Evolutionary conservation across 129 eudicot genomes (phyloP), one percentile per base, ranked within the genome.

Genomic region (Deinandra increscens): DNA sequence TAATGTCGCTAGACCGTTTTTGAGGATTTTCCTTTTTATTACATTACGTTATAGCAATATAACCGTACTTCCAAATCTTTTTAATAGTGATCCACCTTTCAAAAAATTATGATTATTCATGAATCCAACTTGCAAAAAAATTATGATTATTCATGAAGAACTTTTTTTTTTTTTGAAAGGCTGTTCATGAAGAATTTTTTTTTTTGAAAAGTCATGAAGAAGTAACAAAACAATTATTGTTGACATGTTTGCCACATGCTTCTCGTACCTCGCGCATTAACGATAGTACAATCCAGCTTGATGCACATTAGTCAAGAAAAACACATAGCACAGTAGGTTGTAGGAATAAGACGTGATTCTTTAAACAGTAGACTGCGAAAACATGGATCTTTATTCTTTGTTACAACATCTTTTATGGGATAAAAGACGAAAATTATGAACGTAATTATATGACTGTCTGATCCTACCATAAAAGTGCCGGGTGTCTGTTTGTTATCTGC

Each of bases 391-490:
- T 43, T 71, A 59, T 43, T 64, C 55, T 71, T 73, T 63, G 61
- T 72, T 74, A 65, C 58, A 54, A 72, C 29, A 31, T 53, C 72
- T 65, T 74, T 74, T 65, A 64, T 65, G 48, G 58, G 72, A 65
- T 74, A 53, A 64, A 38, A 48, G 45, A 60, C 44, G 59, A 71
- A 73, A 36, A 62, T 61, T 62, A 72, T 49, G 53, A 37, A 48
- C 26, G 66, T 74, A 74, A 53, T 64, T 42, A 75, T 75, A 54
- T 41, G 49, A 75, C 79, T 66, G 67, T 66, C 79, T 75, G 45
- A 42, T 56, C 42, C 59, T 18, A 45, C 60, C 64, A 61, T 72
- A 60, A 60, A 60, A 72, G 22, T 13, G 10, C 15, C 9, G 11
- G 20, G n/a, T 22, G 64, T 38, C 13, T 17, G 31, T 6, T 50